phyloP scores from a whole-genome alignment of 345 rosid species.

The Citrus medica region DNA sequence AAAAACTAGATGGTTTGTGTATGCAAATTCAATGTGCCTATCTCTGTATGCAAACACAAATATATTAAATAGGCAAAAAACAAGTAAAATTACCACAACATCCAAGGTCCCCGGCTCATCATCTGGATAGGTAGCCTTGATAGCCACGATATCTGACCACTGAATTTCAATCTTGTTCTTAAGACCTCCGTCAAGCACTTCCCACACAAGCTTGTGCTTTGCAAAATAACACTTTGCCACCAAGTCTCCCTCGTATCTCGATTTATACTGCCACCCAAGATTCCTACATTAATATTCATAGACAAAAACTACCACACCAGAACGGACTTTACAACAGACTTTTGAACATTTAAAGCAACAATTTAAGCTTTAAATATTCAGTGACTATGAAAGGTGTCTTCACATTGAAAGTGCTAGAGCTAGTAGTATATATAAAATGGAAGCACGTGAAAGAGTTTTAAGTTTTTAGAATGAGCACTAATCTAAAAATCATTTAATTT shows the following conservation, averaged over 20 bases:
- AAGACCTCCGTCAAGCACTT: constrained; percentile 73
- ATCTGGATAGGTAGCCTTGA: constrained; percentile 50
- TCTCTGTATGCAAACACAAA: not conserved
- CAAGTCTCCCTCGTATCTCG: constrained; percentile 71
- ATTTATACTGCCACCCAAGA: constrained; percentile 41
- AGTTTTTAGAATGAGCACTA: not conserved
- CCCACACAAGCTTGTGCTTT: constrained; percentile 81
- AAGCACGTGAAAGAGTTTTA: not conserved
- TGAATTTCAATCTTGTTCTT: constrained; percentile 80
- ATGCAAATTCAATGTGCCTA: not conserved
- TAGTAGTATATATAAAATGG: no score
- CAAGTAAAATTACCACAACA: constrained; percentile 46
- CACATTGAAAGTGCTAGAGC: not conserved
- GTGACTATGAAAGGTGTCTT: not conserved
- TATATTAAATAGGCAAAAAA: not conserved
- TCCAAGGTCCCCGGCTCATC: constrained; percentile 50
- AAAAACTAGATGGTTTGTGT: not conserved
- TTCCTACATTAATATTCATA: not conserved
- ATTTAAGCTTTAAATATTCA: not conserved
- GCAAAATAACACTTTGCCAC: constrained; percentile 78
- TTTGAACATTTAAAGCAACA: not conserved
- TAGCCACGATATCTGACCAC: constrained; percentile 70
- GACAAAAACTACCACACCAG: no score
- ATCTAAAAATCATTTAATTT: not conserved
- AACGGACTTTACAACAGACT: no score